Conservation (phyloP, 140 eudicot genomes). For the Ambrosia hybrid region DNA sequence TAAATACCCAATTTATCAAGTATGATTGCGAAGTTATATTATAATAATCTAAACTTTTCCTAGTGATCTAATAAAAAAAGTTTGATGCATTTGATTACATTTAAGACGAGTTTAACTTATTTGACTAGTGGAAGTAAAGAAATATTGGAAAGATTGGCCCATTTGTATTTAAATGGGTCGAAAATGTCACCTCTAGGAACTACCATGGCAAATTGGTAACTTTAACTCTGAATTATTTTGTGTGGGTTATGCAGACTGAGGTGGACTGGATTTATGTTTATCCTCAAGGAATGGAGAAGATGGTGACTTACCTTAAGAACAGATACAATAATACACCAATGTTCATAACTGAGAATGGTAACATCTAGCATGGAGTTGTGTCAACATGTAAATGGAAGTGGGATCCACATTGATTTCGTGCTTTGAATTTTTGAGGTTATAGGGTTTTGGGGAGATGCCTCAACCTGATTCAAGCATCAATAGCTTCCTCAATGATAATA, state of each 20-base stretch:
- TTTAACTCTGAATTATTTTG: not conserved
- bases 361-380: not conserved
- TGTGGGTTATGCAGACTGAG: conserved; percentile 49
- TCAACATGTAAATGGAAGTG: not conserved
- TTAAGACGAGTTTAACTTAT: not conserved
- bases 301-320: conserved; percentile 58
- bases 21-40: not conserved
- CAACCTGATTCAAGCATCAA: conserved; percentile 27
- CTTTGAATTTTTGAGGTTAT: conserved; percentile 13
- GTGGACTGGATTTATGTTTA: conserved; percentile 50
- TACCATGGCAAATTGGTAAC: not conserved
- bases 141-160: not conserved
- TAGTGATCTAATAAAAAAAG: not conserved
- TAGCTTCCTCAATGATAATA: conserved; percentile 44
- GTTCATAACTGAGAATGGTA: conserved; percentile 74
- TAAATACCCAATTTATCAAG: not conserved
- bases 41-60: not conserved
- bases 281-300: conserved; percentile 79
- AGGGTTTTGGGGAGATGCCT: conserved; percentile 50
- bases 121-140: not conserved
- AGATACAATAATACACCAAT: conserved; percentile 76
- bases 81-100: not conserved
- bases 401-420: not conserved
- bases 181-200: no score
- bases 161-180: not conserved